Base-by-base conservation (phyloP, 1,139 yeast genomes). In the Geotrichum armillariae region DNA sequence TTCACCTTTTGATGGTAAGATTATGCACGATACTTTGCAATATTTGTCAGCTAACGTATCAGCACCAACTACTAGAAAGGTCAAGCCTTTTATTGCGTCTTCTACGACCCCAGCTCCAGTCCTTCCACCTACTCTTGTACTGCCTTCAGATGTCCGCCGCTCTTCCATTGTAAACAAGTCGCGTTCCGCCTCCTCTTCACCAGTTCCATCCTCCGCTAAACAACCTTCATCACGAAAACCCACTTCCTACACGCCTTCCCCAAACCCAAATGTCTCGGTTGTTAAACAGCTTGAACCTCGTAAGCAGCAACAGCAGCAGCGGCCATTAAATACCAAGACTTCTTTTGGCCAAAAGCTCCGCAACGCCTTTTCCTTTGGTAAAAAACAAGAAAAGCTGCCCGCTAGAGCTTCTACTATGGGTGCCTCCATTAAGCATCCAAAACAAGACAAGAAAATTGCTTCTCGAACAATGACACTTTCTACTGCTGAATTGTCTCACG, bases 141-240 rank as follows among this genome's bases (percentile, higher is more conserved):
- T 65, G 37, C 68, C 68, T 2, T 60, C 65, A 20, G 68, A 65
- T 40, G 55, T 56, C 12, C 58, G 68, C 3, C 54, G 66, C 39
- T 56, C 52, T 32, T 61, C 66, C 4, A 47, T 56, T 21, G 56
- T 55, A 25, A 46, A 37, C 47, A 54, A 55, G 36, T 58, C 62
- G 14, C 41, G 50, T 34, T 54, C 60, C 5, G 38, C 56, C 6
- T 46, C 57, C 14, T 33, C 52, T n/a, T 38, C 50, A 18, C 48
- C 54, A 5, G 43, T 49, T 31, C 55, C 50, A 32, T 46, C 48
- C 9, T 16, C 49, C 22, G 34, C 43, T 12, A 35, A 37, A 27
- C 41, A 35, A 27, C 21, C 37, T 36, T 33, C 35, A 45, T 49
- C 47, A 37, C 14, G 18, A 39, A 37, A 20, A 43, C 49, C 29